These are phyloP conservation scores for Collybiopsis luxurians DNA, from an alignment of 768 basidiomycete species.

Conservation along the genomic window DNA sequence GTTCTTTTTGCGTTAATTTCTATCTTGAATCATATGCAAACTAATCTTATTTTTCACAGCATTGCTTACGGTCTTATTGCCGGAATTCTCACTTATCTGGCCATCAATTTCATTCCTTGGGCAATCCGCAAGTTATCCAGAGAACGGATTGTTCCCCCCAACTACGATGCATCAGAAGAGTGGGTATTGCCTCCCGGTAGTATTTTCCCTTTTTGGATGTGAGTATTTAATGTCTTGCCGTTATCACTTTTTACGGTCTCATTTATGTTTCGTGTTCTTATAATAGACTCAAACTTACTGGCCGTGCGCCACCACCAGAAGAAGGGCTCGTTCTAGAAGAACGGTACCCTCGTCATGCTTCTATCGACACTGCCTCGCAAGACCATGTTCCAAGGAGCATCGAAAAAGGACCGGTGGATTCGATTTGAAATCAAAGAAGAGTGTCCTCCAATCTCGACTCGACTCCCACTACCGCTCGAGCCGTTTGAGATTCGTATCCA, in stretches of 20 bases:
- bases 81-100: slow-evolving; percentile 65
- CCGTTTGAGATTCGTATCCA: too few relatives aligned
- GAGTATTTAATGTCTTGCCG: slow-evolving; percentile 22
- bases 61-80: slow-evolving; percentile 90
- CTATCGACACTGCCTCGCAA: slow-evolving; percentile 28
- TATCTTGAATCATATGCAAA: neutral
- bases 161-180: slow-evolving; percentile 59
- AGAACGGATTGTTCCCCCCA: slow-evolving; percentile 64
- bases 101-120: slow-evolving; percentile 72
- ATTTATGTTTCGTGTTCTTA: neutral
- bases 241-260: neutral
- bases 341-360: slow-evolving; percentile 22
- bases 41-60: slow-evolving; percentile 33
- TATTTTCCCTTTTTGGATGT: slow-evolving; percentile 70
- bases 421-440: neutral
- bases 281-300: slow-evolving; percentile 24
- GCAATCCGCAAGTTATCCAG: slow-evolving; percentile 49
- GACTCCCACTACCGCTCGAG: too few relatives aligned
- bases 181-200: slow-evolving; percentile 75
- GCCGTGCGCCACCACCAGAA: slow-evolving; percentile 12
- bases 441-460: too few relatives aligned
- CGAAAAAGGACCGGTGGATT: slow-evolving; percentile 6
- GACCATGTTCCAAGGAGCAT: slow-evolving; percentile 14
- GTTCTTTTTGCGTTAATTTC: slow-evolving; percentile 4
- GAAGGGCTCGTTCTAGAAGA: slow-evolving; percentile 29